Evolutionary conservation across 352 stramenopile species (phyloP), one percentile per base, ranked within the genome.

Genomic region (Pseudoperonospora humuli): DNA sequence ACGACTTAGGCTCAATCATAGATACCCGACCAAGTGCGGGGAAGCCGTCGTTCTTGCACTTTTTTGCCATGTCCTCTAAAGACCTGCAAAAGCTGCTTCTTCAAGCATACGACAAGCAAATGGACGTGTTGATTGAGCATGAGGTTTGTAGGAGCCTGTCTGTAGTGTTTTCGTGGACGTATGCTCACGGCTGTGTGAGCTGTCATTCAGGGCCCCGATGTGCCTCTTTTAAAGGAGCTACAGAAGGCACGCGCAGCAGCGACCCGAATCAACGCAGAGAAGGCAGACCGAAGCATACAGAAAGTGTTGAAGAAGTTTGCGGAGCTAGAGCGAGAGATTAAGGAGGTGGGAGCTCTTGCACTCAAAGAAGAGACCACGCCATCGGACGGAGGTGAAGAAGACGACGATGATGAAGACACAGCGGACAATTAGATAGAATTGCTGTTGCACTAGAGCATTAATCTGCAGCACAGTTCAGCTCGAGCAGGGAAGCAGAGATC

Each of bases 11-110:
- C 7, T 86, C 77, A 17, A 90, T 90, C 41, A 57, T 87, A 25
- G 80, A 93, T 54, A 90, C 79, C 28, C 67, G 80, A 7, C 65
- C 61, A 23, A 57, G 72, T 2, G 45, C 69, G 24, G 75, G 75
- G 11, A 93, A 93, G 50, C 80, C 80, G 7, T 86, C 80, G 25
- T 88, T 93, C 48, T 58, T 88, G 27, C 79, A 88, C 44, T 90
- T 93, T 50, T 85, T 93, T 42, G 65, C 77, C 3, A 76, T 86
- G 75, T 62, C 77, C 1, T 79, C 77, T 6, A 59, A 68, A 8
- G 71, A 88, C 18, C 67, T 93, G 25, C 57, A 86, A 43, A 70
- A 75, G 46, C 59, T 92, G 42, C 61, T 92, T 0, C 48, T 92
- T 19, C 71, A 66, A 45, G 80, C 80, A 6, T 93, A 93, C 46